A percentile compares a stretch with the other conserved stretches of the same genome.
These are phyloP conservation scores for Xylaria flabelliformis DNA, from an alignment of 495 filamentous ascomycete species.

Conservation along the genomic window DNA sequence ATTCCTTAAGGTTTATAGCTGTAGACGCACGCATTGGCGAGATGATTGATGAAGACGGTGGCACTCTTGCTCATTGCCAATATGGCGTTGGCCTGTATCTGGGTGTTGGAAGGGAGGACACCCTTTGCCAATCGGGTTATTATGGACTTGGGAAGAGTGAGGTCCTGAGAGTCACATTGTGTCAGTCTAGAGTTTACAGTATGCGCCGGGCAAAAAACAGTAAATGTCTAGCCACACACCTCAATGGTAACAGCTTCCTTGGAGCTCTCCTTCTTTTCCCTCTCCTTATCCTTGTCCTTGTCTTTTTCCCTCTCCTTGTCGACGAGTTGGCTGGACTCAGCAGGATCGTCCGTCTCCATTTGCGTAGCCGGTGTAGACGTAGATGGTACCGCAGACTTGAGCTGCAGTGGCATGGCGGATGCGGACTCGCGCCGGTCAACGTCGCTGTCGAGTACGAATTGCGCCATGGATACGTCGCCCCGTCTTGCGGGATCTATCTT, in stretches of 20 bases:
- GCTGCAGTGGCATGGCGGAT: constrained; percentile 34
- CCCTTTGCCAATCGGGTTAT: constrained; percentile 92
- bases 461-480: constrained; percentile 47
- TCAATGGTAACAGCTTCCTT: constrained; percentile 51
- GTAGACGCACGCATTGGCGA: constrained; percentile 75
- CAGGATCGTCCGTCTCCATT: constrained; percentile 37
- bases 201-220: neutral
- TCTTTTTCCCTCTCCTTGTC: constrained; percentile 37
- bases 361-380: constrained; percentile 32
- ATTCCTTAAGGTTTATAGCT: neutral
- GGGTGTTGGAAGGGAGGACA: constrained; percentile 94
- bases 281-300: constrained; percentile 31
- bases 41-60: constrained; percentile 91
- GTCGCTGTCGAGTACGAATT: constrained; percentile 49
- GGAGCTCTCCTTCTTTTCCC: constrained; percentile 17
- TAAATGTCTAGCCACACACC: constrained; percentile 33
- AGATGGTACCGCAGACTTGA: constrained; percentile 20
- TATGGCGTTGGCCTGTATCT: constrained; percentile 92
- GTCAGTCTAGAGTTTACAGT: neutral
- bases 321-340: constrained; percentile 31
- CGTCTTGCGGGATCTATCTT: constrained; percentile 21
- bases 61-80: constrained; percentile 90
- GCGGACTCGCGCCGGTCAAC: constrained; percentile 31
- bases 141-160: constrained; percentile 90
- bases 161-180: constrained; percentile 65